Evolutionary conservation across 805 yeast species (phyloP).

Genomic region (Yarrowia sp.): DNA sequence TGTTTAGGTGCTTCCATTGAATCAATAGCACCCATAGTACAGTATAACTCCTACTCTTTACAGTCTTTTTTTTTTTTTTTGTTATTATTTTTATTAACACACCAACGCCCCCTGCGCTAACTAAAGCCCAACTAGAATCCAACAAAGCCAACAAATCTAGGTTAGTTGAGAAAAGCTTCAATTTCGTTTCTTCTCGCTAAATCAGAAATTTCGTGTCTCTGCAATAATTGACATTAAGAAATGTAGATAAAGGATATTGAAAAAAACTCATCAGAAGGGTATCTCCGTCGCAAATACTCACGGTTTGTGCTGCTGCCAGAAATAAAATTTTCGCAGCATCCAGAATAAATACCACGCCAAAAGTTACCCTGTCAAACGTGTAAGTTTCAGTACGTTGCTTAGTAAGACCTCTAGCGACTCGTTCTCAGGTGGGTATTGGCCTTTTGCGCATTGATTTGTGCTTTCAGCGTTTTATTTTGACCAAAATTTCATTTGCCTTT

Average conservation of each 20-base stretch:
- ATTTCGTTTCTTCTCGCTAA: not conserved
- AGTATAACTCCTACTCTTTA: too few species aligned
- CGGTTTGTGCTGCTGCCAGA: not conserved
- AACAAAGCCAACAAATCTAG: not conserved
- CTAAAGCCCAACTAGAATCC: too few species aligned
- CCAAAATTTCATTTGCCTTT: not conserved
- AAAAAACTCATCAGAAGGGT: conserved; percentile 5
- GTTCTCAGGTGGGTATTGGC: too few species aligned
- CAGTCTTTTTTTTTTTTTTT: too few species aligned
- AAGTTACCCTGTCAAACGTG: conserved; percentile 1
- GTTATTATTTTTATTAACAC: too few species aligned
- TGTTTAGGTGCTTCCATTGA: too few species aligned
- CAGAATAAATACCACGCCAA: not conserved
- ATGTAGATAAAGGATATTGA: conserved; percentile 21
- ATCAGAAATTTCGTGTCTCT: conserved; percentile 21
- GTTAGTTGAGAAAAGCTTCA: not conserved
- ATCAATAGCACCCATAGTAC: too few species aligned
- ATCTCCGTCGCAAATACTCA: not conserved
- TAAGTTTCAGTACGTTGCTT: conserved; percentile 11
- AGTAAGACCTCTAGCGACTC: too few species aligned
- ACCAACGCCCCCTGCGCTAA: too few species aligned
- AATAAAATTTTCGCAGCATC: not conserved
- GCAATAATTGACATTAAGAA: conserved; percentile 21
- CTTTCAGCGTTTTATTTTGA: not conserved
- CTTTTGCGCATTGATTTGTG: too few species aligned